phyloP scores from a whole-genome alignment of 441 rosid species.

The Populus hybrid region DNA sequence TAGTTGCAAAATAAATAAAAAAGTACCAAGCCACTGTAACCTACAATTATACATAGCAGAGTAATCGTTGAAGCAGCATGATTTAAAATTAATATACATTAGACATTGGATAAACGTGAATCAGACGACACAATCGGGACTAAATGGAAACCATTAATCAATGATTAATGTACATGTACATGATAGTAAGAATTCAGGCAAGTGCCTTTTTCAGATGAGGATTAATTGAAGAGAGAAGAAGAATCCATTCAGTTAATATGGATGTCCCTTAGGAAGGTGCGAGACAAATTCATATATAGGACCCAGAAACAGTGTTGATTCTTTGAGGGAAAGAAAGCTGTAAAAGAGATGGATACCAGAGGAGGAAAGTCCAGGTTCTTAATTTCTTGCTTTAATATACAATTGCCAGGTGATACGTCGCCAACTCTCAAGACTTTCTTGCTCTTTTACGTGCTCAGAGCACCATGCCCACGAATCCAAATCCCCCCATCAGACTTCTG shows the following conservation, averaged over 20 bases:
- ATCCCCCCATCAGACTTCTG: background rate
- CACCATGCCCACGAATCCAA: slow-evolving; percentile 15
- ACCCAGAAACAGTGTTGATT: slow-evolving; percentile 24
- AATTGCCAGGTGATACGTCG: background rate
- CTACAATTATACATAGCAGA: no score
- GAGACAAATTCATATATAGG: slow-evolving; percentile 6
- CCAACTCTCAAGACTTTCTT: slow-evolving; percentile 12
- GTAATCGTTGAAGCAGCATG: no score
- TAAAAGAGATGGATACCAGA: slow-evolving; percentile 18
- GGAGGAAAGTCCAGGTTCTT: slow-evolving; percentile 31
- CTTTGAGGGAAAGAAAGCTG: background rate
- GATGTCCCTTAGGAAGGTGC: slow-evolving; percentile 15
- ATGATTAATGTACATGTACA: no score
- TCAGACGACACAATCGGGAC: background rate
- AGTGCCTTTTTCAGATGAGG: background rate
- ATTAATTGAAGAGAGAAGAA: background rate
- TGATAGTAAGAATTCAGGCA: no score
- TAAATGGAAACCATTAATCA: background rate
- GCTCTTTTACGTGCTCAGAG: slow-evolving; percentile 4
- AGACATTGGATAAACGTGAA: background rate
- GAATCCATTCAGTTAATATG: background rate
- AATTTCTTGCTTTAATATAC: background rate
- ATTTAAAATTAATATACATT: no score
- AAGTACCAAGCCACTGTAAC: no score
- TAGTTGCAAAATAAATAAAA: no score